phyloP scores from a whole-genome alignment of 495 filamentous ascomycete genomes.

The Penicillium salamii region DNA sequence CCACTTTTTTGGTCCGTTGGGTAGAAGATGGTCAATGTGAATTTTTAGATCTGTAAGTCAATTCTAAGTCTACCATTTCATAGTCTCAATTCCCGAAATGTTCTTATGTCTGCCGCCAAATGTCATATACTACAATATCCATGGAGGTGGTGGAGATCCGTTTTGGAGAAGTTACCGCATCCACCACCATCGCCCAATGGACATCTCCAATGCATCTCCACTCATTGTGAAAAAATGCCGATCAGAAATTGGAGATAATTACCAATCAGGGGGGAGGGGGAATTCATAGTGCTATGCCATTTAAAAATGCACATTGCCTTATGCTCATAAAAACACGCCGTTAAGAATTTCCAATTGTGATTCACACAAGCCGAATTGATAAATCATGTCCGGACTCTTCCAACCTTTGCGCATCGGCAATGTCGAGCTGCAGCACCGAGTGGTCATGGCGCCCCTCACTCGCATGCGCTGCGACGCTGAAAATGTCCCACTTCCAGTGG shows the following conservation, averaged over 20 bases:
- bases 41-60: no score
- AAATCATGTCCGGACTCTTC: constrained; percentile 38
- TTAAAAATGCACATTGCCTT: no score
- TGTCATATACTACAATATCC: no score
- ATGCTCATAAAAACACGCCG: no score
- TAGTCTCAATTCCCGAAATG: no score
- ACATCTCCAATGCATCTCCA: not conserved
- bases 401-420: constrained; percentile 46
- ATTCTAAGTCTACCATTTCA: no score
- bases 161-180: not conserved
- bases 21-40: no score
- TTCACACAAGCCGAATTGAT: no score
- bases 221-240: not conserved
- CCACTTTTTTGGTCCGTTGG: no score
- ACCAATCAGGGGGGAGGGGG: not conserved
- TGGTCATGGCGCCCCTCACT: constrained; percentile 52
- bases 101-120: no score
- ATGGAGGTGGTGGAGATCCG: not conserved
- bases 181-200: not conserved
- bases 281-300: no score
- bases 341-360: no score
- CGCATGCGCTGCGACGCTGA: constrained; percentile 41
- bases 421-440: constrained; percentile 42
- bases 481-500: constrained; percentile 32
- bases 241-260: not conserved